Base-by-base conservation (phyloP, 352 stramenopile genomes). In the Globisporangium barbulae region DNA sequence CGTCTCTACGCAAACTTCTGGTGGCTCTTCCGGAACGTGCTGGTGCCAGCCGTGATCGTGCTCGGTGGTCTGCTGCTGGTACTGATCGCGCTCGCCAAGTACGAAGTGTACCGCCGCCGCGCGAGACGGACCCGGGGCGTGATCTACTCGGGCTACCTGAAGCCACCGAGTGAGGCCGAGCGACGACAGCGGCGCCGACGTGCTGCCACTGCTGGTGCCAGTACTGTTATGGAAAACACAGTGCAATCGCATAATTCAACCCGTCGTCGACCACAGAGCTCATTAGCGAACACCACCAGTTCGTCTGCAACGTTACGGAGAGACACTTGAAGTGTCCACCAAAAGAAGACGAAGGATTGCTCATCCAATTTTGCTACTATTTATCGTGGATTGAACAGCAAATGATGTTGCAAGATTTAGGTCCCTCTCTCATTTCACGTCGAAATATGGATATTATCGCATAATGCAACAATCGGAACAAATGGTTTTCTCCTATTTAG, bases 111-210 rank as follows among this genome's bases (percentile, higher is more conserved):
- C 7, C 59, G 41, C 6, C 25, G 33, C 8, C 25, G 33, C 13
- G 25, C 45, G 21, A 53, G 28, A 15, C 49, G 59, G 25, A 30
- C 15, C 6, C 28, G 21, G 9, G 48, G 59, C 19, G 31, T 65
- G 35, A 44, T 65, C 17, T 65, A 59, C 59, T 65, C 59, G 21
- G 25, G 35, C 5, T 65, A 65, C 49, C 15, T 65, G 15, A 58
- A 65, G 28, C 52, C 49, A 1, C 49, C 48, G 10, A 59, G 8
- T 35, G 17, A 31, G 54, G 10, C 60, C 45, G 52, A 58, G 19
- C 42, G 41, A 9, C 31, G 37, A 35, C 31, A 44, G 30, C 30
- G 49, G 5, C 33, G 50, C 10, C 50, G 50, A 8, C 50, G 30
- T 47, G 41, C 41, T 47, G 41, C 19, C 41, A 47, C 17, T 22